These are phyloP conservation scores for Grosmannia serpens DNA, from an alignment of 2,329 filamentous ascomycete species.

Conservation along the genomic window DNA sequence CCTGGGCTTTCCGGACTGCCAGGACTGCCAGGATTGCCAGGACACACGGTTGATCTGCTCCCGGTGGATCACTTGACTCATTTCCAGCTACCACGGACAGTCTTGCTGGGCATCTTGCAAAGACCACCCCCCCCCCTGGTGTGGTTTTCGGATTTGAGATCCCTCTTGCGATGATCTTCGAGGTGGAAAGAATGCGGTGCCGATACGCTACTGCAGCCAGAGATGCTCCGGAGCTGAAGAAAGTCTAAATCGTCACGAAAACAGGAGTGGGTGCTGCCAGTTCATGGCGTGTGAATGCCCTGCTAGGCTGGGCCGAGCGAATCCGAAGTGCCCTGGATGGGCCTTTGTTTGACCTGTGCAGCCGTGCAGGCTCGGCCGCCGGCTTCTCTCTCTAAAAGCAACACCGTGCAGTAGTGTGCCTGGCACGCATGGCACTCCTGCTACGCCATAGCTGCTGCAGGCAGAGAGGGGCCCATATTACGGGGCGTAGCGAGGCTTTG, in stretches of 20 bases:
- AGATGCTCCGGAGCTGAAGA: constrained; percentile 1
- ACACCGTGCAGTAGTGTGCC: too few species aligned
- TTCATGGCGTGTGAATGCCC: too few species aligned
- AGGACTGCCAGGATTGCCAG: too few species aligned
- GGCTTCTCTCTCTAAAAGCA: neutral
- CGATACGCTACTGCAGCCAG: neutral
- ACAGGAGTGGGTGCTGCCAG: too few species aligned
- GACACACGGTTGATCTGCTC: too few species aligned
- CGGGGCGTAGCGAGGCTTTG: neutral
- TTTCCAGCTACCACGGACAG: neutral
- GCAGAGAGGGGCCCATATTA: neutral
- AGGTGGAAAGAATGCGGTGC: neutral
- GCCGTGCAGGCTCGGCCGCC: neutral
- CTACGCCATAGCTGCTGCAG: neutral
- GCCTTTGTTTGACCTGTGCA: too few species aligned
- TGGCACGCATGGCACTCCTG: neutral
- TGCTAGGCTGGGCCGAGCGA: too few species aligned
- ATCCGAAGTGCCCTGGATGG: too few species aligned
- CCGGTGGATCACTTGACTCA: neutral
- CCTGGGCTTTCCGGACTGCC: neutral
- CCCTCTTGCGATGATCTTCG: neutral
- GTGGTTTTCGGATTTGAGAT: neutral
- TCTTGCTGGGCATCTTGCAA: neutral
- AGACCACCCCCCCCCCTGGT: neutral
- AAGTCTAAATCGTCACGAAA: neutral